Evolutionary conservation across 805 yeast species (phyloP).

Genomic region (Hanseniaspora lindneri): DNA sequence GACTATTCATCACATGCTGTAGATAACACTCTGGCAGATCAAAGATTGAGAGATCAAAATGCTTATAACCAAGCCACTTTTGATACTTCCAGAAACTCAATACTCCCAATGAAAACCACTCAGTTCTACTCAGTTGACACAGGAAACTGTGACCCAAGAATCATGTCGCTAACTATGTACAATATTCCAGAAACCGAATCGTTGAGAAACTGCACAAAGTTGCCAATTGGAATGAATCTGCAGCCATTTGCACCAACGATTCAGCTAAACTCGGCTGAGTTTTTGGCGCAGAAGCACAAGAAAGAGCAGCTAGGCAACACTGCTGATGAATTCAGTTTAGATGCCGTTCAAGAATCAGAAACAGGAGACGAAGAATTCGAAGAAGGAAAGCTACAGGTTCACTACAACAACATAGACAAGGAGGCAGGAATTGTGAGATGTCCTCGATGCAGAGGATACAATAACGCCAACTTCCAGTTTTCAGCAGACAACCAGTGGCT

Average conservation of each 20-base stretch:
- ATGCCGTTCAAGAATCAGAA: neutral
- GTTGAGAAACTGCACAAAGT: slow-evolving; percentile 51
- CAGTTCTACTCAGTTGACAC: slow-evolving; percentile 63
- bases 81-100: slow-evolving; percentile 60
- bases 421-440: slow-evolving; percentile 74
- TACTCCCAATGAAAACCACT: slow-evolving; percentile 75
- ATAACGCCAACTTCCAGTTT: slow-evolving; percentile 69
- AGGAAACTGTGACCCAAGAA: slow-evolving; percentile 72
- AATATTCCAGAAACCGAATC: slow-evolving; percentile 66
- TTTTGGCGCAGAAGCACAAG: neutral
- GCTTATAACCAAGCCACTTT: slow-evolving; percentile 37
- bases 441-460: slow-evolving; percentile 78
- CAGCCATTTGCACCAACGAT: slow-evolving; percentile 70
- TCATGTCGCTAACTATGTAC: slow-evolving; percentile 68
- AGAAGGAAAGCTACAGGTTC: slow-evolving; percentile 12
- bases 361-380: slow-evolving; percentile 23
- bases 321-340: neutral
- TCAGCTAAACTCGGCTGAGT: slow-evolving; percentile 2
- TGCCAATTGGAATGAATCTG: slow-evolving; percentile 72
- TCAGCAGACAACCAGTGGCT: slow-evolving; percentile 45
- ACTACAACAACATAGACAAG: slow-evolving; percentile 2
- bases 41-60: slow-evolving; percentile 29
- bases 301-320: neutral
- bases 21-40: slow-evolving; percentile 28
- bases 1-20: too few relatives aligned